A percentile compares a stretch with the other conserved stretches of the same genome.
Conservation (phyloP, 345 rosid species). For the Eucalyptus victrix region DNA sequence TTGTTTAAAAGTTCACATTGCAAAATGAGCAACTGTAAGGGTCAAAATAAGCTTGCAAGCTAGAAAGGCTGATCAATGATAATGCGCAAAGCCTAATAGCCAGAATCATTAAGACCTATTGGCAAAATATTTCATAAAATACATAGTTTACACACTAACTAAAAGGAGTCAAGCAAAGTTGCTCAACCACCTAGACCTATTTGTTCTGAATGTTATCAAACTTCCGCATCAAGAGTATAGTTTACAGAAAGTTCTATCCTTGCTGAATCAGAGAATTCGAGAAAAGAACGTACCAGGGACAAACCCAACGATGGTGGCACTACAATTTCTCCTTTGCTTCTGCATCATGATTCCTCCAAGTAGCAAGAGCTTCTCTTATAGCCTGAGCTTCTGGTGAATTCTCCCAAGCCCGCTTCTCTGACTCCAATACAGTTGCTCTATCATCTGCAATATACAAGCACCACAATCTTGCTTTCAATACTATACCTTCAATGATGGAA, state of each 20-base stretch:
- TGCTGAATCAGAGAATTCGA: background rate
- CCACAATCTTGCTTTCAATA: background rate
- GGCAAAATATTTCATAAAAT: background rate
- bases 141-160: background rate
- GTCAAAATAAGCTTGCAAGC: background rate
- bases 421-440: constrained; percentile 38
- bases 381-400: constrained; percentile 64
- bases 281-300: background rate
- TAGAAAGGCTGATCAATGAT: background rate
- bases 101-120: background rate
- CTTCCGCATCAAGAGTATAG: background rate
- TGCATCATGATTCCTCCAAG: constrained; percentile 60
- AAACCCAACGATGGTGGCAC: background rate
- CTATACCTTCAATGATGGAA: background rate
- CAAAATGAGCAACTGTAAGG: background rate
- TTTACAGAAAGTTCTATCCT: background rate
- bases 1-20: background rate
- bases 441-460: constrained; percentile 27
- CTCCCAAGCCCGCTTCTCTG: constrained; percentile 73
- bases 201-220: background rate
- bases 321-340: background rate
- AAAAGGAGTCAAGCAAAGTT: background rate
- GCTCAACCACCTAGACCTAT: background rate
- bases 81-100: background rate
- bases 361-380: constrained; percentile 58